phyloP scores from a whole-genome alignment of 225 moss, liverwort and hornwort species.

The Pseudisothecium myosuroides region DNA sequence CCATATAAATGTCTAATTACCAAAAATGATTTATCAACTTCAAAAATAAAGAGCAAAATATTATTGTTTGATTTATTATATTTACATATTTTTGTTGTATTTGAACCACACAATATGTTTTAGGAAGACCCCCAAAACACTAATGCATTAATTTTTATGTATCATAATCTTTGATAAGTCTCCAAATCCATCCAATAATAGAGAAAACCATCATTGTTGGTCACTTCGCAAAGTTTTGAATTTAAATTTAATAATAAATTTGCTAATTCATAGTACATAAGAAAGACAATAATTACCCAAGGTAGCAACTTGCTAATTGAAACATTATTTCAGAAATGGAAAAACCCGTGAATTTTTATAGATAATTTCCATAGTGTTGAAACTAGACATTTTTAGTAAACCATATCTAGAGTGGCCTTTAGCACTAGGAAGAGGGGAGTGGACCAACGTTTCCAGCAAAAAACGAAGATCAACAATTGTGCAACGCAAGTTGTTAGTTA shows the following conservation, averaged over 20 bases:
- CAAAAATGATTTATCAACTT: not conserved
- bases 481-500: too few relatives aligned
- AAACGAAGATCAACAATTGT: too few relatives aligned
- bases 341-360: not conserved
- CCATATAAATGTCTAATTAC: not conserved
- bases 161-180: not conserved
- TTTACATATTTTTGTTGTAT: not conserved
- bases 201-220: not conserved
- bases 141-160: not conserved
- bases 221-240: not conserved
- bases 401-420: too few relatives aligned
- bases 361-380: too few relatives aligned
- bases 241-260: not conserved
- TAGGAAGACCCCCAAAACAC: not conserved
- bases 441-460: too few relatives aligned
- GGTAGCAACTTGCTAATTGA: not conserved
- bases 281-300: accelerated
- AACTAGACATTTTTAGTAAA: too few relatives aligned
- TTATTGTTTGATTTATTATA: not conserved
- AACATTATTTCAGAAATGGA: not conserved
- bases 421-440: too few relatives aligned
- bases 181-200: not conserved
- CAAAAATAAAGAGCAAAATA: not conserved
- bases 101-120: not conserved
- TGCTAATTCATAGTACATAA: accelerated